phyloP scores from a whole-genome alignment of 164 flowering plant genomes.

The Aristolochia contorta region DNA sequence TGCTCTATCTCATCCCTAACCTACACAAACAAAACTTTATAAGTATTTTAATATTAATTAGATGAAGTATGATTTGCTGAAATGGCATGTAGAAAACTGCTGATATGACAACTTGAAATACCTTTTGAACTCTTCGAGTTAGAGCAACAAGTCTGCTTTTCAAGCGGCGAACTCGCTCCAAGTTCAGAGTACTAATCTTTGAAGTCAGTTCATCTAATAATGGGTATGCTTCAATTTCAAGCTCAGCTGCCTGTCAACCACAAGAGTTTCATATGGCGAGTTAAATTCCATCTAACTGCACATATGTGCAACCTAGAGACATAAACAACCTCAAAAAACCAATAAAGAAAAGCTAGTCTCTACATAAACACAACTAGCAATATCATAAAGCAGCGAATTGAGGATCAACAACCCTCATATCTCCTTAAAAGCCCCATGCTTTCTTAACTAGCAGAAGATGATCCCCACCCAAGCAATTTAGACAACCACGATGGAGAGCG shows the following conservation, averaged over 20 bases:
- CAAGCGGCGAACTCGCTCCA: conserved; percentile 42
- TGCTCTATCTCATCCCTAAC: conserved; percentile 57
- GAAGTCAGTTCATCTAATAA: conserved; percentile 38
- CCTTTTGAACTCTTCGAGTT: conserved; percentile 50
- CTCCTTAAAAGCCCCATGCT: no score
- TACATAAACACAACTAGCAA: no score
- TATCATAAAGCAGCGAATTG: no score
- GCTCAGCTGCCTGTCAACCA: conserved; percentile 23
- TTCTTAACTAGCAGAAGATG: background rate
- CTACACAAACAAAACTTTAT: conserved; percentile 18
- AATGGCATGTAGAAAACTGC: no score
- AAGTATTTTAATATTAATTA: background rate
- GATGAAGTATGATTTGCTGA: background rate
- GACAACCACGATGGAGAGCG: background rate
- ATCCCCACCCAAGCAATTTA: background rate
- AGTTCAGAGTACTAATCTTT: conserved; percentile 29
- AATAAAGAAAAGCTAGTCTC: no score
- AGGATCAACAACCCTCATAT: no score
- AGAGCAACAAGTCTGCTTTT: conserved; percentile 45
- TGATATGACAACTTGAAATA: conserved; percentile 2
- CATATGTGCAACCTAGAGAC: no score
- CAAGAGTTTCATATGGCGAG: no score
- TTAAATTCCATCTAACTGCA: no score
- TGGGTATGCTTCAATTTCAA: conserved; percentile 37
- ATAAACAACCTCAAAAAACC: no score